phyloP scores from a whole-genome alignment of 1,284 basidiomycete genomes.

The Austroboletus niveus region DNA sequence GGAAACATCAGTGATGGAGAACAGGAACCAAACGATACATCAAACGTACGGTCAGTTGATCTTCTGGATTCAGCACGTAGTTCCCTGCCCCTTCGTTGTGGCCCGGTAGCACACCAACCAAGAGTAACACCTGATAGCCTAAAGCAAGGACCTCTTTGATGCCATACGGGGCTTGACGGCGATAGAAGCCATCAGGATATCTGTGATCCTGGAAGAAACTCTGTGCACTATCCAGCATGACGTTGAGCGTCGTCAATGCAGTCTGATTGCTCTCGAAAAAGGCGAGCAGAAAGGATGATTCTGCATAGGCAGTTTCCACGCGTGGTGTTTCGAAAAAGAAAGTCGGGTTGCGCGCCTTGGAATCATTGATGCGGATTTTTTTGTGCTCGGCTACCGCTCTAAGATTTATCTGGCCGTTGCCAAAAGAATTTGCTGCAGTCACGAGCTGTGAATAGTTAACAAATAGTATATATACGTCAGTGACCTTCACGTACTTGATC shows the following conservation, averaged over 20 bases:
- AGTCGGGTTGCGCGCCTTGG: constrained; percentile 27
- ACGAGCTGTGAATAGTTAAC: constrained; percentile 13
- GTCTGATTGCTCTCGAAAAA: constrained; percentile 31
- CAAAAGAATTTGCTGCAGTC: constrained; percentile 13
- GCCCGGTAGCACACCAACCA: constrained; percentile 15
- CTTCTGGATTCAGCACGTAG: constrained; percentile 11
- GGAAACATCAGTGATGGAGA: constrained; percentile 3
- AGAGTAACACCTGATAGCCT: neutral
- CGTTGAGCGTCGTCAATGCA: constrained; percentile 8
- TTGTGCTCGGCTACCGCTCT: constrained; percentile 19
- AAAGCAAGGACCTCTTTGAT: constrained; percentile 2
- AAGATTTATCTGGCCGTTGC: constrained; percentile 19
- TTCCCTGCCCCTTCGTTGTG: constrained; percentile 22
- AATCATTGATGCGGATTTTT: constrained; percentile 19
- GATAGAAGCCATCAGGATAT: constrained; percentile 25
- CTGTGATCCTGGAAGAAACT: constrained; percentile 19
- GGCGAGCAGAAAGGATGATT: constrained; percentile 25
- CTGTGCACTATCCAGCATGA: constrained; percentile 13
- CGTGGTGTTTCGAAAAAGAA: constrained; percentile 24
- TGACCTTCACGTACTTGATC: constrained; percentile 8
- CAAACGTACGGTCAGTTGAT: constrained; percentile 17
- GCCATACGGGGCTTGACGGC: constrained; percentile 20
- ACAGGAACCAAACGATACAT: too few species aligned
- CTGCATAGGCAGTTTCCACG: constrained; percentile 17
- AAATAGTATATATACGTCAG: neutral